Percentiles rank a stretch among this genome's conserved stretches.
These are phyloP conservation scores for Serendipita sp. DNA, from an alignment of 768 basidiomycete species.

Conservation along the genomic window DNA sequence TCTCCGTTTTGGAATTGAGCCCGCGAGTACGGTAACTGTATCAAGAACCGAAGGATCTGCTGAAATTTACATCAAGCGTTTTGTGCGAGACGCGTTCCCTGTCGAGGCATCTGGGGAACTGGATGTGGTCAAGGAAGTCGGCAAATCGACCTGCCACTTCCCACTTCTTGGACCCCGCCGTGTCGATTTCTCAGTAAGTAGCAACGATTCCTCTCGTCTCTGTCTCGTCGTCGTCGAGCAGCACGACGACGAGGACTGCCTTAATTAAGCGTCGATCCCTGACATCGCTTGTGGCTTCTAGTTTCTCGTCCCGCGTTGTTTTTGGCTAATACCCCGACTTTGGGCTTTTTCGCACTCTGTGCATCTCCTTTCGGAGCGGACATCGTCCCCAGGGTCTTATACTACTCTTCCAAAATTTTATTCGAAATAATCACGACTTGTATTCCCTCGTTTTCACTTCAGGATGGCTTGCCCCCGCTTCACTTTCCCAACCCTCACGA, in stretches of 20 bases:
- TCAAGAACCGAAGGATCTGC: background rate
- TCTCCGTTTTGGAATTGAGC: background rate
- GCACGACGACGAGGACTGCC: background rate
- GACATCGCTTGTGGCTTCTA: too few species aligned
- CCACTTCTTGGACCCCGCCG: constrained; percentile 5
- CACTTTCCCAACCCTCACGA: background rate
- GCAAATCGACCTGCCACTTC: background rate
- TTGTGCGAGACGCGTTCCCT: too few species aligned
- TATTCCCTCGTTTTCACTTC: background rate
- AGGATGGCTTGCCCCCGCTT: background rate
- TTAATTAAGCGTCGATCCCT: too few species aligned
- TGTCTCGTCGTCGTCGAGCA: background rate
- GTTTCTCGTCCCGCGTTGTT: too few species aligned
- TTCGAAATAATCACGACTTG: background rate
- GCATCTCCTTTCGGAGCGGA: background rate
- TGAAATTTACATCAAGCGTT: too few species aligned
- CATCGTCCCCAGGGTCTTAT: background rate
- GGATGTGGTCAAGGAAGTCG: background rate
- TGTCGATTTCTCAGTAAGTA: background rate
- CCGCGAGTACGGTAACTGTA: background rate
- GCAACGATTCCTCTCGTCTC: background rate
- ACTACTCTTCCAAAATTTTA: background rate
- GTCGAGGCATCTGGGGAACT: too few species aligned
- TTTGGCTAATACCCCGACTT: background rate
- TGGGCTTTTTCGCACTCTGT: background rate